phyloP scores from a whole-genome alignment of 1,139 yeast species.

The Tardiomyces depauwii region DNA sequence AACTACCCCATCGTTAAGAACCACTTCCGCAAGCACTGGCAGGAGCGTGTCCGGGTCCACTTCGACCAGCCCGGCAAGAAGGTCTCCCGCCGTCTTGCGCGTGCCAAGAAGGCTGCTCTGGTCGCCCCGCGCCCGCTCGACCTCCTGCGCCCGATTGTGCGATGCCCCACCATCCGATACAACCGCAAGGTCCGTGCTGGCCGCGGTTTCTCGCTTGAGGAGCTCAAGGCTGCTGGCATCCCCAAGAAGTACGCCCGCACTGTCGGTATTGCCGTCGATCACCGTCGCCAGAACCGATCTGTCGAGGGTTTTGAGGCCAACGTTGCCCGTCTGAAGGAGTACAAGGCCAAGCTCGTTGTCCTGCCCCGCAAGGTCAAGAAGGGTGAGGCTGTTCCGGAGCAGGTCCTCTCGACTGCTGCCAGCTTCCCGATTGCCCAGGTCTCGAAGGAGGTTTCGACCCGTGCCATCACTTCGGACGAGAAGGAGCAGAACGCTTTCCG shows the following conservation, averaged over 20 bases:
- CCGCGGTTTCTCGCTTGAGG: conserved; percentile 98
- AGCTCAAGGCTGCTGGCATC: conserved; percentile 96
- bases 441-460: conserved; percentile 61
- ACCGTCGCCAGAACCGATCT: conserved; percentile 99
- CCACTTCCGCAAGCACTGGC: conserved; percentile 99
- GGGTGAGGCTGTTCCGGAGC: conserved; percentile 40
- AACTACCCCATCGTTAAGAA: conserved; percentile 52
- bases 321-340: conserved; percentile 94
- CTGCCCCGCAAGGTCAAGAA: conserved; percentile 73
- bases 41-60: conserved; percentile 98
- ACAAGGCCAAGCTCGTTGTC: conserved; percentile 89
- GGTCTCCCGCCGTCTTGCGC: conserved; percentile 90
- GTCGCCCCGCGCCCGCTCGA: conserved; percentile 98
- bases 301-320: conserved; percentile 91
- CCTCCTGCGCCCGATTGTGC: conserved; percentile 91
- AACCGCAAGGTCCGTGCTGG: conserved; percentile 99
- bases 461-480: conserved; percentile 88
- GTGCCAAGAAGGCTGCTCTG: conserved; percentile 90
- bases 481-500: conserved; percentile 60
- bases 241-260: conserved; percentile 96
- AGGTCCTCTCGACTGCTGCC: conserved; percentile 62
- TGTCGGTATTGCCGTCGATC: conserved; percentile 97
- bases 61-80: conserved; percentile 99
- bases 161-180: conserved; percentile 98
- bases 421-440: conserved; percentile 89